Evolutionary conservation across 2,329 filamentous ascomycete species (phyloP), one percentile per base, ranked within the genome.

Genomic region (Phialemoniopsis sp.): DNA sequence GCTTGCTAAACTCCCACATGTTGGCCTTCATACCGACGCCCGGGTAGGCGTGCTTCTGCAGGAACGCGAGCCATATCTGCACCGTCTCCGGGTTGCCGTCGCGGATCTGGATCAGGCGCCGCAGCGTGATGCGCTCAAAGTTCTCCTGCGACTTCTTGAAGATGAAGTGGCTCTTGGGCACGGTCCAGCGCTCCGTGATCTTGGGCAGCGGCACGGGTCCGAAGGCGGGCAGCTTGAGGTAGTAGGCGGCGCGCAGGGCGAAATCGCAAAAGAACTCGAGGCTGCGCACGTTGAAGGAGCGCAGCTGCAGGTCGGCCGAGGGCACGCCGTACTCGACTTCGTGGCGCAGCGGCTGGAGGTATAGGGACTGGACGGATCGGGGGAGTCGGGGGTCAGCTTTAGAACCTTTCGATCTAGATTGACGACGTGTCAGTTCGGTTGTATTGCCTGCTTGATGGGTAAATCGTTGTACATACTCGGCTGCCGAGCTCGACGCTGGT

Each of bases 21-120:
- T 98, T 96, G 38, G 93, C 93, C 75, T 98, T 98, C 89, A 98
- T 94, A 54, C 93, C 93, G 31, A 97, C 84, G n/a, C 93, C 93
- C 51, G 94, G 87, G 60, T 93, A 95, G 32, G 89, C 87, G 58
- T 96, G 85, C 66, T 95, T 95, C 56, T 87, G 80, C 57, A 98
- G 62, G 58, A 95, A 97, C 0, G 89, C 89, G 42, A 98, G 69
- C 93, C 93, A 98, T 19, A 90, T 64, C 63, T 94, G 85, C 29
- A 98, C 89, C 1, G 82, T 84, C 59, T 96, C 88, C 1, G 89
- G 82, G 55, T 96, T 76, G 1, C 89, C 93, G 56, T 97, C 93
- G 49, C 88, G 85, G 56, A 98, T 93, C 64, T 95, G 89, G 38
- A 98, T 89, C 53, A 96, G 63, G 13, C 93, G 74, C 39, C 90